phyloP scores from a whole-genome alignment of 1,284 basidiomycete genomes.

The Ganoderma boninense region DNA sequence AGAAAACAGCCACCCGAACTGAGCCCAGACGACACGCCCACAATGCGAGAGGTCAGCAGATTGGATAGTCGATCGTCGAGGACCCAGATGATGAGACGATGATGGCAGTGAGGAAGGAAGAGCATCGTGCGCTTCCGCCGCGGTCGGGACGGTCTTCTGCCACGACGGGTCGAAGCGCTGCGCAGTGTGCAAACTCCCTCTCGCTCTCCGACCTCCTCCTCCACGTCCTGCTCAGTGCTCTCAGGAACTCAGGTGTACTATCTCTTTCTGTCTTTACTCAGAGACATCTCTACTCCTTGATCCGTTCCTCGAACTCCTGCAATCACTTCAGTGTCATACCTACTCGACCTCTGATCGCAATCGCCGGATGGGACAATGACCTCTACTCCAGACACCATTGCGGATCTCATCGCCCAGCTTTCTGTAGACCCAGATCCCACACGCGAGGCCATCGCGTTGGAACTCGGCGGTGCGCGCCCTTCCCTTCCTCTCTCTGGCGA shows the following conservation, averaged over 20 bases:
- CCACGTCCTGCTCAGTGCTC: neutral
- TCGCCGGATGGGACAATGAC: constrained; percentile 12
- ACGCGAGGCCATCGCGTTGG: constrained; percentile 66
- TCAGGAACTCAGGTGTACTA: neutral
- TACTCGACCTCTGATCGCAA: neutral
- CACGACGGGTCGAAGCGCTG: neutral
- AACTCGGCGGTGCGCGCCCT: constrained; percentile 67
- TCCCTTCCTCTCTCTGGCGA: constrained; percentile 30
- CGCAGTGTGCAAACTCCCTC: neutral
- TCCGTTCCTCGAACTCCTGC: neutral
- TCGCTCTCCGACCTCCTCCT: too few species aligned
- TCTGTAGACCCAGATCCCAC: constrained; percentile 58
- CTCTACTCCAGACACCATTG: constrained; percentile 40
- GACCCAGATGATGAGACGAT: neutral
- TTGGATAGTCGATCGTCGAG: too few species aligned
- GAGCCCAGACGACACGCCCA: too few species aligned
- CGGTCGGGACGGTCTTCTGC: neutral
- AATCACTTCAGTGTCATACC: neutral
- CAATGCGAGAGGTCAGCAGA: too few species aligned
- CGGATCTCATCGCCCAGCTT: constrained; percentile 56
- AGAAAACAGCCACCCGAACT: too few species aligned
- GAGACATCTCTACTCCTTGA: neutral
- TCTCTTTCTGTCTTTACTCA: neutral
- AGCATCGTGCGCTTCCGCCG: neutral
- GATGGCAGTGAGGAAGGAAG: neutral